Base-by-base conservation (phyloP, 768 basidiomycete genomes). In the Pholiota conissans region DNA sequence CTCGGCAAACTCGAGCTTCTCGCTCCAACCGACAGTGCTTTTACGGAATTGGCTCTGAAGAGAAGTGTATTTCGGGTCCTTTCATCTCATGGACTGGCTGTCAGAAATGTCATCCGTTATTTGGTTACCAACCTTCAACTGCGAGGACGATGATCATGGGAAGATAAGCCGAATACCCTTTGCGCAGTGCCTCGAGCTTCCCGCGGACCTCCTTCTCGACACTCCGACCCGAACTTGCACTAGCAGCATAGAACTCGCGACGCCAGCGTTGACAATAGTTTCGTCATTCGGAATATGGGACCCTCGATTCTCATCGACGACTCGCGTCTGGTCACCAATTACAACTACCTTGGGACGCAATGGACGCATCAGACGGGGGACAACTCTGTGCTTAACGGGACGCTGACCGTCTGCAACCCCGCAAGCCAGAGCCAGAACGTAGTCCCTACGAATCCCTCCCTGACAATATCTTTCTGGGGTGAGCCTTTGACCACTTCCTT, bases 271-370 rank as follows among this genome's bases (percentile, higher is more conserved):
- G 37, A 16, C 20, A 18, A 16, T 39, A 18, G 37, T 39, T 39
- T 14, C 37, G 4, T 39, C n/a, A n/a, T 18, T 45, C 42, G 22
- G 11, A 18, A 7, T 11, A 61, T 61, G 60, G 22, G 45, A 3
- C 52, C 56, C 20, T 40, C 48, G 10, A 55, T 61, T 32, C 16
- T 61, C 5, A 11, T 58, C 27, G 60, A 61, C 48, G 60, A 61
- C 29, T 13, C 53, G 16, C 46, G 27, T 34, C 46, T 48, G 9
- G 2, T 52, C 11, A 51, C 22, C 26, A 20, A 27, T 18, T 50
- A n/a, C 28, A 27, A 49, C 27, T 46, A 37, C n/a, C 47, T 48
- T 26, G 60, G 60, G 14, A 26, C 35, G 18, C 52, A 52, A 11
- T 61, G 60, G 60, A 11, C 46, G 22, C 51, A 32, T 26, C 52